These are phyloP conservation scores for Spathaspora boniae DNA, from an alignment of 805 yeast genomes.

Conservation along the genomic window DNA sequence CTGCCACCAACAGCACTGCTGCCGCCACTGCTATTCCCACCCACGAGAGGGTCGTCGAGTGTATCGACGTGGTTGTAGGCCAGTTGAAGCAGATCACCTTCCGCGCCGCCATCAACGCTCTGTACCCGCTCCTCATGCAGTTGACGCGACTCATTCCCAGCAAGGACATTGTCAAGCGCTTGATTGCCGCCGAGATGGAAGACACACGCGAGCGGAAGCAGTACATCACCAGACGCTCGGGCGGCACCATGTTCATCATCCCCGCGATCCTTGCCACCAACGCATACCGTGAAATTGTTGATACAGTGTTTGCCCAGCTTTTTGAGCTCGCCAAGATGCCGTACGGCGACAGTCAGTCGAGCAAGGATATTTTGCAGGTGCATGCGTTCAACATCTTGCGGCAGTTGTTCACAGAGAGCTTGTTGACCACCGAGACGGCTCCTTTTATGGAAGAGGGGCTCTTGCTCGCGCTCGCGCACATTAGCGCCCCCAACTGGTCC, in stretches of 20 bases:
- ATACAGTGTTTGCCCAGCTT: slow-evolving; percentile 49
- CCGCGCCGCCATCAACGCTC: slow-evolving; percentile 88
- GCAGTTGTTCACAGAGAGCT: slow-evolving; percentile 68
- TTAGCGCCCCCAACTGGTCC: slow-evolving; percentile 74
- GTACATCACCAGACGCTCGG: slow-evolving; percentile 82
- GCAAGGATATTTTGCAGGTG: slow-evolving; percentile 82
- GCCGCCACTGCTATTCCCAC: too few relatives aligned
- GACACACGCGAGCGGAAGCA: slow-evolving; percentile 31
- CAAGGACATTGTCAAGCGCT: slow-evolving; percentile 36
- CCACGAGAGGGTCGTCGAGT: too few relatives aligned
- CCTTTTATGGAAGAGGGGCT: slow-evolving; percentile 56
- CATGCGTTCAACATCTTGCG: slow-evolving; percentile 88
- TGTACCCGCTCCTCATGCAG: slow-evolving; percentile 69
- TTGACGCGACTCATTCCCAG: slow-evolving; percentile 33
- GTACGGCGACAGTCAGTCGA: slow-evolving; percentile 43
- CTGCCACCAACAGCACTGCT: not conserved
- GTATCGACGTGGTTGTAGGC: slow-evolving; percentile 55
- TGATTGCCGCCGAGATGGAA: too few relatives aligned
- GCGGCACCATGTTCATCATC: slow-evolving; percentile 81
- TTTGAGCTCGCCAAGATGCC: slow-evolving; percentile 53
- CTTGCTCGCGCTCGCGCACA: slow-evolving; percentile 56
- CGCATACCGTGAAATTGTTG: slow-evolving; percentile 31
- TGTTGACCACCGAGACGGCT: slow-evolving; percentile 51
- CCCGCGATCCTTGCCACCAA: slow-evolving; percentile 62
- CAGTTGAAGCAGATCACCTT: slow-evolving; percentile 78